Conservation (phyloP, 192 early-diverging fungal genomes). For the Coemansia sp. region DNA sequence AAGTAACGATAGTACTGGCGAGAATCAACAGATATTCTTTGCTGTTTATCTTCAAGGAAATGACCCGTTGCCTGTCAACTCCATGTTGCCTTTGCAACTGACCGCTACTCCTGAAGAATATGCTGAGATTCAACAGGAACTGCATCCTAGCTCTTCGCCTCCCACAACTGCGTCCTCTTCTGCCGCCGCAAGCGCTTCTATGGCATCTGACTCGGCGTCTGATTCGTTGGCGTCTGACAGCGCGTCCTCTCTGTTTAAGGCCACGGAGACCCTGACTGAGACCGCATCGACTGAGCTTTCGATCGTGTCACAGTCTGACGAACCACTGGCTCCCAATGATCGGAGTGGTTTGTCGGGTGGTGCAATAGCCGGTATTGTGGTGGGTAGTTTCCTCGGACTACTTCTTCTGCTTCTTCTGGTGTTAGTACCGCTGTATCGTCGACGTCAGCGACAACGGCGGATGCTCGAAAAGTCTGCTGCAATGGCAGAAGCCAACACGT, state of each 20-base stretch:
- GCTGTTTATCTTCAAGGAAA: conserved; percentile 47
- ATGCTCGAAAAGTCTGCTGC: conserved; percentile 16
- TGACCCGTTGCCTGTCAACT: conserved; percentile 25
- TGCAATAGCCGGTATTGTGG: conserved; percentile 40
- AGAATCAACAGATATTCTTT: conserved; percentile 35
- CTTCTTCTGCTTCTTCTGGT: conserved; percentile 35
- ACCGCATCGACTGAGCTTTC: neutral
- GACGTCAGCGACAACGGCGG: conserved; percentile 30
- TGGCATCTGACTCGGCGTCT: neutral
- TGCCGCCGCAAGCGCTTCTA: neutral
- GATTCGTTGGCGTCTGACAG: neutral
- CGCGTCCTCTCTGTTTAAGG: neutral
- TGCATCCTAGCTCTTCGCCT: conserved; percentile 16
- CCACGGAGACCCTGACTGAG: neutral
- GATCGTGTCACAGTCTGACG: neutral
- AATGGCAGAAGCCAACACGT: neutral
- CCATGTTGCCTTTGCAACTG: conserved; percentile 41
- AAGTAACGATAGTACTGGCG: conserved; percentile 9
- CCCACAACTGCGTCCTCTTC: conserved; percentile 3
- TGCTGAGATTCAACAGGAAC: conserved; percentile 23
- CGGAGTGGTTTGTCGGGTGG: conserved; percentile 38
- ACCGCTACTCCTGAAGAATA: conserved; percentile 43
- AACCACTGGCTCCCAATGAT: neutral
- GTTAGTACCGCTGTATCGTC: conserved; percentile 33
- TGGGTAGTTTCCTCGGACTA: conserved; percentile 30